Conservation (phyloP, 495 filamentous ascomycete species). For the Amorphotheca resinae region DNA sequence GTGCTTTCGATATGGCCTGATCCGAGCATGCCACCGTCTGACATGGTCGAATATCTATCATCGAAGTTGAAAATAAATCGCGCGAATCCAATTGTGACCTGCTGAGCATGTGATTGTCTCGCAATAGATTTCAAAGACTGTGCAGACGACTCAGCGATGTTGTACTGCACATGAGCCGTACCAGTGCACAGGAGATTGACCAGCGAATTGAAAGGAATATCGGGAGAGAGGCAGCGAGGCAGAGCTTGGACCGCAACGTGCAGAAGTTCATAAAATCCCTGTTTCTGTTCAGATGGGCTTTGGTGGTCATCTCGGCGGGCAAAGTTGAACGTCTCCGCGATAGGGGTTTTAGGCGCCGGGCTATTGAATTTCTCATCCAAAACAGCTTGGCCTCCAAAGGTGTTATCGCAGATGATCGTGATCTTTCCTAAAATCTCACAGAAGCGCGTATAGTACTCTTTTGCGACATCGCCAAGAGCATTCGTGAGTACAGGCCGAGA, state of each 20-base stretch:
- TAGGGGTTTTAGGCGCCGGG: constrained; percentile 80
- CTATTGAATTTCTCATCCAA: constrained; percentile 89
- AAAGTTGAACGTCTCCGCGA: constrained; percentile 90
- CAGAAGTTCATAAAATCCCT: constrained; percentile 89
- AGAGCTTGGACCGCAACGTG: constrained; percentile 93
- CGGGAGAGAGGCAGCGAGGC: constrained; percentile 78
- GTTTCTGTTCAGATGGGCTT: constrained; percentile 66
- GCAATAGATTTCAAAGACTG: constrained; percentile 93
- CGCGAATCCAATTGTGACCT: constrained; percentile 92
- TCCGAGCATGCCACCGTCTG: constrained; percentile 93
- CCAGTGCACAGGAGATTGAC: constrained; percentile 95
- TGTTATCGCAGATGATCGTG: constrained; percentile 87
- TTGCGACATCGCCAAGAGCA: constrained; percentile 60
- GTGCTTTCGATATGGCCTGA: constrained; percentile 93
- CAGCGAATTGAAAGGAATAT: constrained; percentile 85
- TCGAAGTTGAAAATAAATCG: constrained; percentile 98
- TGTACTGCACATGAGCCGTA: constrained; percentile 85
- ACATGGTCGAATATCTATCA: constrained; percentile 92
- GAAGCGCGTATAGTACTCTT: constrained; percentile 76
- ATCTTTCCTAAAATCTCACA: constrained; percentile 94
- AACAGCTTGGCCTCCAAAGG: constrained; percentile 90
- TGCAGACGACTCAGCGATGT: constrained; percentile 84
- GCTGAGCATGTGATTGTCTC: constrained; percentile 82
- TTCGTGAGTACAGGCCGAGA: constrained; percentile 65
- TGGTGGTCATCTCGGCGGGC: constrained; percentile 64